phyloP scores from a whole-genome alignment of 2,329 filamentous ascomycete species.

The Gyromitra esculenta region DNA sequence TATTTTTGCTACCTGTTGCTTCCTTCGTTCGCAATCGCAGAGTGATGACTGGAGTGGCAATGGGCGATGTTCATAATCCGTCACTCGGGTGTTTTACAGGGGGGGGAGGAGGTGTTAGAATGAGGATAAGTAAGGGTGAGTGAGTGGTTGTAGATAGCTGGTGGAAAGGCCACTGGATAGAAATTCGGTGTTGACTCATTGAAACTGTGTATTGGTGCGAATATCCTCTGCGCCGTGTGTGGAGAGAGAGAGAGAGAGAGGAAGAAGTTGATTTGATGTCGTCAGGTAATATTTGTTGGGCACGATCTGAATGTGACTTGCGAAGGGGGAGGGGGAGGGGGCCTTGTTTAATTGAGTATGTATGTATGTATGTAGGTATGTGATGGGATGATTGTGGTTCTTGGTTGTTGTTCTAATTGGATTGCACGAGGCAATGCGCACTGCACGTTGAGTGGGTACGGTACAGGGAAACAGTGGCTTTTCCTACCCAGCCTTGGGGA shows the following conservation, averaged over 20 bases:
- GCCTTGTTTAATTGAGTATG: background rate
- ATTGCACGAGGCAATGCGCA: no score
- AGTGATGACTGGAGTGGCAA: background rate
- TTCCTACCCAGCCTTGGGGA: no score
- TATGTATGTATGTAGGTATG: background rate
- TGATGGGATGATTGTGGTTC: background rate
- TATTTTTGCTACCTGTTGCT: background rate
- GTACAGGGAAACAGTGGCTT: no score
- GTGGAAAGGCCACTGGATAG: background rate
- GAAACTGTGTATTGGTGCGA: background rate
- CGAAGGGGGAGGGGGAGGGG: background rate
- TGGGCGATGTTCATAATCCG: background rate
- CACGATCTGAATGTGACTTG: slow-evolving; percentile 8
- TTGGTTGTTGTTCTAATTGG: background rate
- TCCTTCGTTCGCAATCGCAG: background rate
- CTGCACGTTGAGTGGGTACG: no score
- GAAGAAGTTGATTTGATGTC: background rate
- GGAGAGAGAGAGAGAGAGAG: no score
- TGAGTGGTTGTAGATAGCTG: slow-evolving; percentile 4
- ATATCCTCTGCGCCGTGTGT: background rate
- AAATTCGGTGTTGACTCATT: background rate
- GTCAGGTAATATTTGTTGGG: background rate
- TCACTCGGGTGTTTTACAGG: background rate
- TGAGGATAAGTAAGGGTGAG: no score
- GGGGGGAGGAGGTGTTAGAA: no score